phyloP scores from a whole-genome alignment of 148 eudicot species.

The Bassia scoparia region DNA sequence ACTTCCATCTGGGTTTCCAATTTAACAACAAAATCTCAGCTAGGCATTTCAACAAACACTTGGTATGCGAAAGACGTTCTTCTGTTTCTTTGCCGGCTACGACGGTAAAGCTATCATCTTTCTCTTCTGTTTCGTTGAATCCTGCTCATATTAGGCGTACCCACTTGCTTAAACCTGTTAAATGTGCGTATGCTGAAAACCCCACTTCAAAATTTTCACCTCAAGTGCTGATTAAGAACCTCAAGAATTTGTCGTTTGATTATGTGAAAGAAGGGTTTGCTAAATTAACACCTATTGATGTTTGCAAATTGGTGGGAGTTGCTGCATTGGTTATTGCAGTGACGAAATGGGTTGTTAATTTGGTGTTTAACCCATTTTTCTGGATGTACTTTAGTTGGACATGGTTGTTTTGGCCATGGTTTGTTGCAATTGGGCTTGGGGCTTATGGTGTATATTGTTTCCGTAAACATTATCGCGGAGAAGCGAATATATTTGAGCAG shows the following conservation, averaged over 20 bases:
- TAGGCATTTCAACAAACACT: slow-evolving; percentile 75
- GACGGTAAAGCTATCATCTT: slow-evolving; percentile 17
- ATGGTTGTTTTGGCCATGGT: slow-evolving; percentile 98
- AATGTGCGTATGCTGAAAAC: slow-evolving; percentile 37
- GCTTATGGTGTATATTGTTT: slow-evolving; percentile 53
- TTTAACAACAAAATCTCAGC: slow-evolving; percentile 32
- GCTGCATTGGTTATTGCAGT: slow-evolving; percentile 42
- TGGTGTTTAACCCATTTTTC: slow-evolving; percentile 57
- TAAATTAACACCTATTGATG: slow-evolving; percentile 47
- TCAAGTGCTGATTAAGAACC: slow-evolving; percentile 18
- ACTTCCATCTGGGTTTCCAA: slow-evolving; percentile 9
- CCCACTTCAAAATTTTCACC: slow-evolving; percentile 33
- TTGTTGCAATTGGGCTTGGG: slow-evolving; percentile 50
- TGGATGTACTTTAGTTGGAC: slow-evolving; percentile 94
- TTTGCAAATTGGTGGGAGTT: slow-evolving; percentile 43
- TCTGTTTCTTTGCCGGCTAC: slow-evolving; percentile 9
- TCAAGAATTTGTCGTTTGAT: slow-evolving; percentile 38
- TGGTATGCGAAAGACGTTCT: slow-evolving; percentile 27
- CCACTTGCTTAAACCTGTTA: slow-evolving; percentile 28
- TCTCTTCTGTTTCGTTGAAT: neutral
- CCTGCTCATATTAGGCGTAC: slow-evolving; percentile 20
- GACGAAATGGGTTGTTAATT: slow-evolving; percentile 44
- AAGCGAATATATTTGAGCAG: slow-evolving; percentile 60
- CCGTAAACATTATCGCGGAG: slow-evolving; percentile 44
- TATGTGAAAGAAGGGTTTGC: slow-evolving; percentile 37